phyloP scores from a whole-genome alignment of 805 yeast genomes.

The Suhomyces sp. region DNA sequence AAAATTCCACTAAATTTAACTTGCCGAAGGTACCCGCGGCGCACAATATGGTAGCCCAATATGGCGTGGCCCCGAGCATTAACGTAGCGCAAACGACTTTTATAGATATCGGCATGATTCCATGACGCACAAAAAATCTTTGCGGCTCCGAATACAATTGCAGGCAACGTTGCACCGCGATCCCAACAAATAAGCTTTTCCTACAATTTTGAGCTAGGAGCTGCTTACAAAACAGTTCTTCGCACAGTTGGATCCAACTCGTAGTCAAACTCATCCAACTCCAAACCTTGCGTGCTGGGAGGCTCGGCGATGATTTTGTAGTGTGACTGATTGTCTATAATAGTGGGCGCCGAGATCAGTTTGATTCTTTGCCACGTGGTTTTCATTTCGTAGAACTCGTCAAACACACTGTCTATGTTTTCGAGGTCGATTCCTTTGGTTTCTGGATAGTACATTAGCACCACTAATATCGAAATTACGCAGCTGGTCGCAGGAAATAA shows the following conservation, averaged over 20 bases:
- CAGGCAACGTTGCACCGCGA: neutral
- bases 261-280: slow-evolving; percentile 25
- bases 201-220: neutral
- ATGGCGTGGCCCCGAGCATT: neutral
- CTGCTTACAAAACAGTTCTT: neutral
- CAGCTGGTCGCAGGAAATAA: slow-evolving; percentile 40
- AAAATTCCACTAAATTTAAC: neutral
- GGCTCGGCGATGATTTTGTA: neutral
- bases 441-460: slow-evolving; percentile 38
- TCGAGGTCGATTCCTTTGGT: slow-evolving; percentile 45
- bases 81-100: neutral
- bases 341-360: slow-evolving; percentile 1
- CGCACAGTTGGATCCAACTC: slow-evolving; percentile 8
- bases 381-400: slow-evolving; percentile 26
- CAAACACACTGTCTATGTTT: slow-evolving; percentile 39
- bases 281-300: slow-evolving; percentile 12
- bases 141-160: neutral
- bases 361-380: slow-evolving; percentile 13
- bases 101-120: neutral
- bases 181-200: neutral
- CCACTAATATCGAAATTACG: slow-evolving; percentile 32
- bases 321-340: neutral
- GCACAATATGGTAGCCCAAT: neutral
- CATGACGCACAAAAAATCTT: neutral
- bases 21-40: neutral